Conservation (phyloP, 805 yeast species). For the Zygosaccharomyces gambellarensis region DNA sequence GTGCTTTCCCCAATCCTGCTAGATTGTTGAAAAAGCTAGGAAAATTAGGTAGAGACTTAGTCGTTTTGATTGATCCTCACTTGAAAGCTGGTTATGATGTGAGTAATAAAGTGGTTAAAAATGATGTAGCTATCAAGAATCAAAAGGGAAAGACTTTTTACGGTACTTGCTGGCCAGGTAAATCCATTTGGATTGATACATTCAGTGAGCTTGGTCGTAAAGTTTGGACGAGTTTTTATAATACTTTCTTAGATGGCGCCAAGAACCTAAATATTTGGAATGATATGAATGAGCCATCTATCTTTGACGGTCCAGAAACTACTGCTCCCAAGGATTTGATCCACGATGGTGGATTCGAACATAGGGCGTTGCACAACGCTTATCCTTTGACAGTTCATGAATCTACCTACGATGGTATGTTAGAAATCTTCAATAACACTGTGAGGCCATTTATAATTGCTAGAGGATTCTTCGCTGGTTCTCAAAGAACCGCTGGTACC, state of each 20-base stretch:
- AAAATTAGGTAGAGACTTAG: conserved; percentile 71
- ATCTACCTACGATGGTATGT: conserved; percentile 66
- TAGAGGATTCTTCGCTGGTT: conserved; percentile 82
- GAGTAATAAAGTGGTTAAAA: conserved; percentile 46
- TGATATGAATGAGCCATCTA: conserved; percentile 97
- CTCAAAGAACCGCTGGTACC: conserved; percentile 86
- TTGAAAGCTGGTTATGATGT: conserved; percentile 66
- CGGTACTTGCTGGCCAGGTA: conserved; percentile 99
- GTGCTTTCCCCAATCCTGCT: conserved; percentile 68
- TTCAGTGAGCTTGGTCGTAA: conserved; percentile 56
- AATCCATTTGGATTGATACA: conserved; percentile 89
- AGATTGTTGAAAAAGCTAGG: conserved; percentile 62
- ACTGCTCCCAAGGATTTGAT: conserved; percentile 76
- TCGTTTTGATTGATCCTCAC: conserved; percentile 89
- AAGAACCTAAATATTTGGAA: conserved; percentile 85
- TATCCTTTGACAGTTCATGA: conserved; percentile 79
- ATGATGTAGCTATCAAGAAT: conserved; percentile 45
- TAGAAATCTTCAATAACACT: conserved; percentile 42
- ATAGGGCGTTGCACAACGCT: conserved; percentile 83
- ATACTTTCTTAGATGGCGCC: conserved; percentile 45
- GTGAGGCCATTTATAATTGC: conserved; percentile 85
- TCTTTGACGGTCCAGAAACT: conserved; percentile 93
- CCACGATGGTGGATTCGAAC: conserved; percentile 80
- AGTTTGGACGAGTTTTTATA: conserved; percentile 57
- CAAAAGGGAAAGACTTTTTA: conserved; percentile 47